These are phyloP conservation scores for Phytophthora fragariaefolia DNA, from an alignment of 352 stramenopile genomes.

Conservation along the genomic window DNA sequence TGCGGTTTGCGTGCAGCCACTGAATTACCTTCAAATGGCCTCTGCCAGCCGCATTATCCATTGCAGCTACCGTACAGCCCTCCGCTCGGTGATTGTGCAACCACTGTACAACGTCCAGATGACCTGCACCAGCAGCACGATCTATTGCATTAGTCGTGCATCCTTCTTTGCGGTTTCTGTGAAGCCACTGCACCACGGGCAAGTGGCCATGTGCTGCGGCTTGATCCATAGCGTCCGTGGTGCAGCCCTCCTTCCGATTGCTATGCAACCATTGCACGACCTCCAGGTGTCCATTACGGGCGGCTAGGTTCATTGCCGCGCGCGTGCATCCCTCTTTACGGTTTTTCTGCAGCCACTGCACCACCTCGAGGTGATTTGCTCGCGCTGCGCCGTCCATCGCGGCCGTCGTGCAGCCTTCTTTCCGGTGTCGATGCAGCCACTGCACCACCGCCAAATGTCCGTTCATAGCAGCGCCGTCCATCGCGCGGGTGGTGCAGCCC, in stretches of 20 bases:
- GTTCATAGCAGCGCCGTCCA: conserved; percentile 34
- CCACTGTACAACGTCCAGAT: conserved; percentile 36
- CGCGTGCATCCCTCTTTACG: conserved; percentile 30
- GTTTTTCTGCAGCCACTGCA: conserved; percentile 41
- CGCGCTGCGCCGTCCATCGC: conserved; percentile 32
- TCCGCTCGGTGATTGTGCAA: conserved; percentile 22
- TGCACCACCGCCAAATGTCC: conserved; percentile 37
- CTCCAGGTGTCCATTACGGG: conserved; percentile 26
- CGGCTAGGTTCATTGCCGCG: conserved; percentile 33
- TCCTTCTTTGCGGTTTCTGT: conserved; percentile 24
- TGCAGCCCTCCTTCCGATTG: conserved; percentile 26
- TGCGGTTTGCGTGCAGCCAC: conserved; percentile 33
- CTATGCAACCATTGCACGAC: conserved; percentile 33
- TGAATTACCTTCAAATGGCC: conserved; percentile 28
- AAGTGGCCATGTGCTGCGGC: conserved; percentile 33
- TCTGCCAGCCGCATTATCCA: conserved; percentile 30
- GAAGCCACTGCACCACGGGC: conserved; percentile 33
- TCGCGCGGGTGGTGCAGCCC: conserved; percentile 34
- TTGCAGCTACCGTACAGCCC: conserved; percentile 29
- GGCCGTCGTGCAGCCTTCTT: conserved; percentile 34
- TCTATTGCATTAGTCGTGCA: conserved; percentile 36
- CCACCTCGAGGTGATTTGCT: conserved; percentile 23
- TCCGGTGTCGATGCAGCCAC: conserved; percentile 35
- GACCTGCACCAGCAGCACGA: conserved; percentile 15
- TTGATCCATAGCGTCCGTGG: conserved; percentile 31